Conservation (phyloP, 148 eudicot genomes). For the Persicaria maculosa region DNA sequence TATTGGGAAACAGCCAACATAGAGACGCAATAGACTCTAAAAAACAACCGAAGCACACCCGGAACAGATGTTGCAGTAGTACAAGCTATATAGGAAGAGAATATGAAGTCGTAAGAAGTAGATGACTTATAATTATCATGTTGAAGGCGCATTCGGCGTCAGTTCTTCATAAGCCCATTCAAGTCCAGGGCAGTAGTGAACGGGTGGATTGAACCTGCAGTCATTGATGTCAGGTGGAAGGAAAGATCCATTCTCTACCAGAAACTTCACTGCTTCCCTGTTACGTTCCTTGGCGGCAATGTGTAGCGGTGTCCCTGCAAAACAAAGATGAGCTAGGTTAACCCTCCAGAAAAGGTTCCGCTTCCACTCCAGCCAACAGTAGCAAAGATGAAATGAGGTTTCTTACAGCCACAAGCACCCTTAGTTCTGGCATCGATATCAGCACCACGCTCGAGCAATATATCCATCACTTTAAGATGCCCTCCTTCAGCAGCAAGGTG, state of each 20-base stretch:
- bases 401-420: constrained; percentile 94
- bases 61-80: neutral
- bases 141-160: constrained; percentile 35
- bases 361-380: too few species aligned
- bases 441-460: constrained; percentile 85
- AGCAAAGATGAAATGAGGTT: too few species aligned
- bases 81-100: neutral
- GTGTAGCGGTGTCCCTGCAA: constrained; percentile 96
- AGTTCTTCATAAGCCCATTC: constrained; percentile 98
- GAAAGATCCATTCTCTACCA: constrained; percentile 92
- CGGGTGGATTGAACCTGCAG: constrained; percentile 85
- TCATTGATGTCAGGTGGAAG: constrained; percentile 84
- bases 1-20: too few species aligned
- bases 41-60: too few species aligned
- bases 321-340: neutral
- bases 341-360: too few species aligned
- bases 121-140: constrained; percentile 15
- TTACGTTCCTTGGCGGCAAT: constrained; percentile 86
- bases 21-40: too few species aligned
- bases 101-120: neutral
- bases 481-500: constrained; percentile 99
- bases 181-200: constrained; percentile 93
- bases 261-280: constrained; percentile 70
- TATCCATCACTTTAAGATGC: constrained; percentile 83
- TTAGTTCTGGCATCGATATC: constrained; percentile 92